Percentiles rank a stretch among this genome's conserved stretches.
These are phyloP conservation scores for Tulasnella sp. DNA, from an alignment of 768 basidiomycete genomes.

Conservation along the genomic window DNA sequence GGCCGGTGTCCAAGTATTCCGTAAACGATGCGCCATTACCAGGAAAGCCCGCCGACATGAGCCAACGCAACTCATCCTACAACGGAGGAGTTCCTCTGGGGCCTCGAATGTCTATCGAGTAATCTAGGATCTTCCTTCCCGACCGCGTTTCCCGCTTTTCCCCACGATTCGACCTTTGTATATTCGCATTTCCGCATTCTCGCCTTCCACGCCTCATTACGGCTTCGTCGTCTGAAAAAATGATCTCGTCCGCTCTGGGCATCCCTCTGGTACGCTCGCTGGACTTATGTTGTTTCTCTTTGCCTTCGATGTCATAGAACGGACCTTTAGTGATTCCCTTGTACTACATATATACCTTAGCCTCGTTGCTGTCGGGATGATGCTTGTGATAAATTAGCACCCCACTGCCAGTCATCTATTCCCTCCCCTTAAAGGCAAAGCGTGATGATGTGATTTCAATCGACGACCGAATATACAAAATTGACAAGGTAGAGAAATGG, in stretches of 20 bases:
- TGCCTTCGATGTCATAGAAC: not conserved
- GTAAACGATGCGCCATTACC: conserved; percentile 6
- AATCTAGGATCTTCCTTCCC: conserved; percentile 4
- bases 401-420: not conserved
- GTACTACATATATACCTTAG: conserved; percentile 4
- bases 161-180: not conserved
- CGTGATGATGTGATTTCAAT: not conserved
- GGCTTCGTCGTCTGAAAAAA: not conserved
- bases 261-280: not conserved
- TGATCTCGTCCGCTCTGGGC: not conserved
- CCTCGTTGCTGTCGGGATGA: not conserved
- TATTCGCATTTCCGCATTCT: not conserved
- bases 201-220: not conserved
- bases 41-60: conserved; percentile 34
- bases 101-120: conserved; percentile 77
- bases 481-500: not conserved
- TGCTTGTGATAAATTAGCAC: not conserved
- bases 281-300: not conserved
- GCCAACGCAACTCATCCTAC: conserved; percentile 41
- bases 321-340: not conserved
- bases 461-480: not conserved
- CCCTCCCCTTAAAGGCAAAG: not conserved
- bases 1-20: conserved; percentile 22
- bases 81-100: conserved; percentile 52
- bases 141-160: too few species aligned